Base-by-base conservation (phyloP, 768 basidiomycete genomes). In the Strobilomyces confusus region DNA sequence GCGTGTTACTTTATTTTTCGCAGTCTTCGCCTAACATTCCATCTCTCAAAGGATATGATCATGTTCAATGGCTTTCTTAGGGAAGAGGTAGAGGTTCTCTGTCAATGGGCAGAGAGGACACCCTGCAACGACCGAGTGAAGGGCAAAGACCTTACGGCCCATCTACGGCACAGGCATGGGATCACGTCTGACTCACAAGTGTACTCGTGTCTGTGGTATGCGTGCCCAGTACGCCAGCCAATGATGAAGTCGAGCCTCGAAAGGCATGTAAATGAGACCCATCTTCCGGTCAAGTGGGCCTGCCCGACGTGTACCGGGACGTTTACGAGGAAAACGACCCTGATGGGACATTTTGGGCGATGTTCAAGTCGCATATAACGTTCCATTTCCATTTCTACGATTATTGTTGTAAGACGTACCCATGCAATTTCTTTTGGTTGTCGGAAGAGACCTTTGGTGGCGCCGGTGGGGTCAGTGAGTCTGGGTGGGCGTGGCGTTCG, bases 91-190 rank as follows among this genome's bases (percentile, higher is more conserved):
- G 55, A 41, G 20, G 25, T 57, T 17, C 15, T 25, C 26, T 57
- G 56, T 25, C 44, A 34, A 7, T 57, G 55, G 56, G 32, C 22
- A 4, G 43, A 50, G 7, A 17, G 14, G 36, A 38, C 43, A 12
- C 2, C 29, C 30, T 57, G 55, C 48, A 42, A 40, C 4, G 38
- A 58, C 1, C 20, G 9, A 29, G 56, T 58, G 11, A 51, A 44
- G 26, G 32, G 32, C 1, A 51, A 45, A 15, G n/a, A 32, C 22
- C 29, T 58, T 4, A 15, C 1, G 5, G 1, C 22, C 12, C 56
- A 57, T 41, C 26, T 57, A 20, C 38, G 32, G 4, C 8, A 20
- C 14, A 34, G 19, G n/a, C 56, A 57, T 4, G n/a, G 32, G 5
- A 15, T 23, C 33, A 25, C 9, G 1, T 23, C n/a, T 13, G 7